A percentile compares a stretch with the other conserved stretches of the same genome.
These are phyloP conservation scores for Ophiostoma novo-ulmi DNA, from an alignment of 2,329 filamentous ascomycete genomes.

Conservation along the genomic window DNA sequence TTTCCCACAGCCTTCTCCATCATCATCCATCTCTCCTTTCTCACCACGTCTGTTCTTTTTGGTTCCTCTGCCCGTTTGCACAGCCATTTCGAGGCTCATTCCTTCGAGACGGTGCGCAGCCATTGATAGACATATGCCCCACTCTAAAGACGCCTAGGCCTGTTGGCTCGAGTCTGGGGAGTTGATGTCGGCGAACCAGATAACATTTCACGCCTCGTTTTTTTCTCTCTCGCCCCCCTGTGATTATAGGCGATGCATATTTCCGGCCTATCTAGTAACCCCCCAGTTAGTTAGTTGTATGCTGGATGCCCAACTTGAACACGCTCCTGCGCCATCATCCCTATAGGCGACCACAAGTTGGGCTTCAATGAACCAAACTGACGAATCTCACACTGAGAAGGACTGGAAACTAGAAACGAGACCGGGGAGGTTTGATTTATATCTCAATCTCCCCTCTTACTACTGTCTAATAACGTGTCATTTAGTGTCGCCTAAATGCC, in stretches of 20 bases:
- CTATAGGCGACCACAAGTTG: not conserved
- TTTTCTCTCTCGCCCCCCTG: not conserved
- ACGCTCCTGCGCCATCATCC: not conserved
- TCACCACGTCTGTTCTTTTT: not conserved
- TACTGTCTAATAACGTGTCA: not conserved
- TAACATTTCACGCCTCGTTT: not conserved
- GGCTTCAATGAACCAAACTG: not conserved
- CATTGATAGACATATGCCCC: not conserved
- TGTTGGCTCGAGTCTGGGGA: not conserved
- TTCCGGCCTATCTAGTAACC: not conserved
- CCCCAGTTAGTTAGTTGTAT: too few species aligned
- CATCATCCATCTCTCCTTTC: not conserved
- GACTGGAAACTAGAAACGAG: not conserved
- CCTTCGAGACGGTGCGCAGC: not conserved
- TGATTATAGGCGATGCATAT: not conserved
- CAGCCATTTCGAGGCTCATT: not conserved
- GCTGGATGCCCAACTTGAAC: not conserved
- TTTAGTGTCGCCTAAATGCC: not conserved
- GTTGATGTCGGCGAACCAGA: not conserved
- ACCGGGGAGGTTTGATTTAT: not conserved
- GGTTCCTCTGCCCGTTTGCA: not conserved
- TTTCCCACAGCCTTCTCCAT: not conserved
- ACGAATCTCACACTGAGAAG: not conserved
- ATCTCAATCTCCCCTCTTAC: not conserved
- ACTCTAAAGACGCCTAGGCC: not conserved